Evolutionary conservation across 108 stramenopile species (phyloP), one percentile per base, ranked within the genome.

Genomic region (Cyclotella sp.): DNA sequence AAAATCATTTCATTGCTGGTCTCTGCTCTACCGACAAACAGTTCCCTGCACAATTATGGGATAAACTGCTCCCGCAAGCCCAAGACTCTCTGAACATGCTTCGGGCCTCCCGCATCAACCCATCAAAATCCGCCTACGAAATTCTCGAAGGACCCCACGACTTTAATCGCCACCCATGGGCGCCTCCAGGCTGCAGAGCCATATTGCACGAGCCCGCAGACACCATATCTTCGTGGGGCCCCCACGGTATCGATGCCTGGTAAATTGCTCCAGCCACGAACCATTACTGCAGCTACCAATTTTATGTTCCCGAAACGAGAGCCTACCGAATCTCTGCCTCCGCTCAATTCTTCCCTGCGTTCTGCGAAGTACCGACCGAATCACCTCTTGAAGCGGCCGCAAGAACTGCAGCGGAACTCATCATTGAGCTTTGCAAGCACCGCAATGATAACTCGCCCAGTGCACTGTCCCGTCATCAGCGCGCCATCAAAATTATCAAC

Each of bases 101-200:
- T 12, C 82, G 86, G 14, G n/a, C 39, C 9, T 83, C 79, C 10
- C 78, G 79, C 15, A 47, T 80, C 66, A 74, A 87, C 58, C 83
- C 82, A 59, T 68, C 71, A 16, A 52, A 70, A 26, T 87, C 86
- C 16, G 79, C 86, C 11, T 74, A 73, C 34, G 63, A 55, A 6
- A 43, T 46, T 26, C n/a, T 84, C 3, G 42, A 73, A 26, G 79
- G 83, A 16, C 46, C n/a, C 9, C 71, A 70, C 59, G 61, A 84
- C 65, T 81, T 27, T 70, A 81, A 84, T 49, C 22, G 64, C 16
- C 55, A 74, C 21, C 86, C 83, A 8, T 34, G 82, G n/a, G 53
- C n/a, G n/a, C n/a, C n/a, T n/a, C n/a, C n/a, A n/a, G n/a, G n/a
- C n/a, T n/a, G n/a, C n/a, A n/a, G n/a, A 22, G 70, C 72, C 54